Base-by-base conservation (phyloP, 495 filamentous ascomycete species). In the Lentithecium fluviatile region DNA sequence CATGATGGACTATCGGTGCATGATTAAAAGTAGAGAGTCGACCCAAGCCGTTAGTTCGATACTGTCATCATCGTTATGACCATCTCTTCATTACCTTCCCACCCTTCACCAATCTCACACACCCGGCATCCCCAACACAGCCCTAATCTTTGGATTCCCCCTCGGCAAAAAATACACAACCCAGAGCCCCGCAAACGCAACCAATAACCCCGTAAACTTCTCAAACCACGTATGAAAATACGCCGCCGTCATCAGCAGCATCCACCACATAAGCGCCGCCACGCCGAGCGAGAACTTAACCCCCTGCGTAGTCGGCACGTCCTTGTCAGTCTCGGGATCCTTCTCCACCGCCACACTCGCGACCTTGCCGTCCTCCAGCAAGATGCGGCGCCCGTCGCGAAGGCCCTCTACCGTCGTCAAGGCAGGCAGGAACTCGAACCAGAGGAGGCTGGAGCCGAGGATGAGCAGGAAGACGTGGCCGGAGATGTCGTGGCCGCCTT, bases 221-320 rank as follows among this genome's bases (percentile, higher is more conserved):
- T 98, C 94, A 70, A 92, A 85, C 94, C 93, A 97, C 4, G 94
- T 97, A 72, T 98, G 94, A 59, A 98, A 98, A 77, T 91, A 97
- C 45, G 91, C 88, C 11, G 92, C 90, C 42, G 94, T 98, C 94
- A 98, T 98, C 48, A 97, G 78, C 73, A 97, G 73, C 93, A 97
- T 97, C 88, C 91, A 97, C 82, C 83, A 86, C 59, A 84, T 86
- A 69, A 96, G 65, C 5, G 74, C 83, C 69, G 76, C 54, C 71
- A 82, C 71, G 70, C 72, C 70, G 66, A 86, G 69, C 64, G 84
- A 70, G 43, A 68, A 81, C 70, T 83, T 63, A 8, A 77, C 79
- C 6, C 81, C 73, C 36, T 67, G 24, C 15, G 77, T 71, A 64
- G 68, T 82, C 25, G 77, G 75, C 0, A 76, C 78, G 6, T 77